Percentiles rank a stretch among this genome's conserved stretches.
Conservation (phyloP, 768 basidiomycete genomes). For the Collybiopsis luxurians region DNA sequence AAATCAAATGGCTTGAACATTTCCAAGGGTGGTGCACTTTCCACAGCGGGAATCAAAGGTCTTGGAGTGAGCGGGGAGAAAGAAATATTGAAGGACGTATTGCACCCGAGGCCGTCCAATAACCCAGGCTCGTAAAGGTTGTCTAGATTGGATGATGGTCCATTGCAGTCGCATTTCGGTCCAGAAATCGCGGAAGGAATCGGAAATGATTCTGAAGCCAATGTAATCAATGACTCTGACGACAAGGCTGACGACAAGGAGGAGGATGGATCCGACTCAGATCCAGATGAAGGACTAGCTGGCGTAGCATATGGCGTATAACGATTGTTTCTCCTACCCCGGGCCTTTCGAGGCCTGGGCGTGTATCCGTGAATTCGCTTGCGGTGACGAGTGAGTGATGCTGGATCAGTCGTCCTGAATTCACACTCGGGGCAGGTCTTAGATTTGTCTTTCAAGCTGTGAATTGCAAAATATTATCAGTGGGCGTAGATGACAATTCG, state of each 20-base stretch:
- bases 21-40: neutral
- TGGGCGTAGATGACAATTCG: neutral
- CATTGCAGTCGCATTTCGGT: too few species aligned
- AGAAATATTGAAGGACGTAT: neutral
- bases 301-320: neutral
- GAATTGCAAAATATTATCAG: neutral
- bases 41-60: neutral
- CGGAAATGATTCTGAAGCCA: too few species aligned
- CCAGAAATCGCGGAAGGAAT: too few species aligned
- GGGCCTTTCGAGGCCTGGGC: conserved; percentile 1
- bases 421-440: conserved; percentile 2
- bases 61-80: neutral
- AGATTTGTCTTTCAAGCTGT: conserved; percentile 3
- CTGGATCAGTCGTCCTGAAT: conserved; percentile 4
- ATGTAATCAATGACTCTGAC: neutral
- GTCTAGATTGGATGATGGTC: too few species aligned
- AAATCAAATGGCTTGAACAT: neutral
- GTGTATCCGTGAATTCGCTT: conserved; percentile 6
- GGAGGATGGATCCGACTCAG: neutral
- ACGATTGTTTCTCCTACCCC: neutral
- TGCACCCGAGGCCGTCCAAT: neutral
- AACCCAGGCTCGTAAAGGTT: too few species aligned
- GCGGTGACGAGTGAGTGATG: conserved; percentile 4
- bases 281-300: neutral
- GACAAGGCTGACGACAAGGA: neutral